A percentile compares a stretch with the other conserved stretches of the same genome.
phyloP scores from a whole-genome alignment of 192 early-diverging fungal species.

The Entomortierella chlamydospora region DNA sequence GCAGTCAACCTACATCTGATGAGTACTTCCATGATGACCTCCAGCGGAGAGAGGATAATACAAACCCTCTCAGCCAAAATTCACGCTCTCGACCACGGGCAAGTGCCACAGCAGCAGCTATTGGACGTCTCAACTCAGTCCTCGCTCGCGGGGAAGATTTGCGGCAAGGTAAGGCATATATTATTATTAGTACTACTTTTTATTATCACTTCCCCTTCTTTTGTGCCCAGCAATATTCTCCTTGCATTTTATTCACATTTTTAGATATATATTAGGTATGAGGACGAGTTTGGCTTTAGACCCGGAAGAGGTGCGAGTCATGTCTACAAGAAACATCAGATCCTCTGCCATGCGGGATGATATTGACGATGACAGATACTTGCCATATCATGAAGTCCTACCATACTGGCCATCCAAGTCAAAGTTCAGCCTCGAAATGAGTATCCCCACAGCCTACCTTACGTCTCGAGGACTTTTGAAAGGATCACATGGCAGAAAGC shows the following conservation, averaged over 20 bases:
- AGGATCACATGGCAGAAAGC: conserved; percentile 8
- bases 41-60: conserved; percentile 8
- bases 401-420: conserved; percentile 50
- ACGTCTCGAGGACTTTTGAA: conserved; percentile 41
- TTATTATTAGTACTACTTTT: not conserved
- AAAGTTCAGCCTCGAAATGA: conserved; percentile 31
- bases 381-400: conserved; percentile 18
- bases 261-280: conserved; percentile 50
- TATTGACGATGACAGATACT: not conserved
- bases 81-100: conserved; percentile 39
- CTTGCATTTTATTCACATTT: too few relatives aligned
- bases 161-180: conserved; percentile 21
- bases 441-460: conserved; percentile 44
- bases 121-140: conserved; percentile 40
- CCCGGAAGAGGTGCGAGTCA: conserved; percentile 31
- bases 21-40: not conserved
- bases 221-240: too few relatives aligned
- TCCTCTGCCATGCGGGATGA: conserved; percentile 6
- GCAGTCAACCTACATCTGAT: not conserved
- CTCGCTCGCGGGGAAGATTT: conserved; percentile 47
- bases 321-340: conserved; percentile 15
- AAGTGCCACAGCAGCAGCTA: conserved; percentile 45
- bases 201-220: too few relatives aligned
- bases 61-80: conserved; percentile 6
- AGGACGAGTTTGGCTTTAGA: conserved; percentile 41